Base-by-base conservation (phyloP, 1,284 basidiomycete genomes). In the Rhizopogon hawkerae region DNA sequence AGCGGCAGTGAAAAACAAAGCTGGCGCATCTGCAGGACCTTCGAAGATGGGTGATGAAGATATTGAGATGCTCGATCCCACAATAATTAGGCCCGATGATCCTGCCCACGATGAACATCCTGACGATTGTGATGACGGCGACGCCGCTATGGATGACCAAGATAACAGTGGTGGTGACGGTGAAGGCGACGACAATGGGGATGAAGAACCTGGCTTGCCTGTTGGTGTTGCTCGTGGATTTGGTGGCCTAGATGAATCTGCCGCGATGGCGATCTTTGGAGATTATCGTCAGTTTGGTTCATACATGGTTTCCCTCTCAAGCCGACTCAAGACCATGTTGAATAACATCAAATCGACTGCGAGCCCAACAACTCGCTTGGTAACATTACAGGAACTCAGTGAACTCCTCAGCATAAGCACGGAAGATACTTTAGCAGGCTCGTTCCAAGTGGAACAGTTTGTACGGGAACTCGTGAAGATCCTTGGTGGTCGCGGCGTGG, bases 331-430 rank as follows among this genome's bases (percentile, higher is more conserved):
- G 76, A 83, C 83, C 11, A 88, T 96, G 75, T 75, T 95, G 54
- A 85, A 79, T 65, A 89, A 92, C 63, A 90, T 97, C 75, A 91
- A 91, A 65, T 72, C 81, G 14, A 84, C 83, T 21, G 85, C 85
- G 18, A 87, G 87, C 62, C 77, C 85, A 5, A 85, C 89, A 0
- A 88, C 85, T 23, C 83, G 91, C 41, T 81, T 97, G 46, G 73
- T 93, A 45, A 92, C 93, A 2, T 74, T 99, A 11, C 92, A 97
- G 62, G 95, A 98, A 63, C 81, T 97, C 48, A 92, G 89, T 64
- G 96, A 98, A 64, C 68, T 97, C 38, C 82, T 98, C 49, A 91
- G 91, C 55, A 94, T 98, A 69, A 92, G 91, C 68, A 98, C 92
- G 5, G 95, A 98, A 69, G 96, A 98, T 66, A 97, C 92, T 0